phyloP scores from a whole-genome alignment of 495 filamentous ascomycete genomes.

The Penicillium soppii region DNA sequence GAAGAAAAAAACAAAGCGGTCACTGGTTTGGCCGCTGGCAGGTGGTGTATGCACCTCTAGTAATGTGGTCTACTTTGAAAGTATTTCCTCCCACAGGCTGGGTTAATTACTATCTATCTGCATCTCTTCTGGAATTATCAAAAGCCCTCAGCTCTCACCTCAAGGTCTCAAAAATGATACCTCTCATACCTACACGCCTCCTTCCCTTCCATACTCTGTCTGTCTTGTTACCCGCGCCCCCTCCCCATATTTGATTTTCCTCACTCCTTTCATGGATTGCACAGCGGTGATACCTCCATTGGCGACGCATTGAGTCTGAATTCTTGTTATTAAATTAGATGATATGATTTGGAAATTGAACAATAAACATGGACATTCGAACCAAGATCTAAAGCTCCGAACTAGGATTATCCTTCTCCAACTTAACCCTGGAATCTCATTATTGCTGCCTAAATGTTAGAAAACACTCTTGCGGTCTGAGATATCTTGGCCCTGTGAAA shows the following conservation, averaged over 20 bases:
- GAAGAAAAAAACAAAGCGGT: conserved; percentile 8
- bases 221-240: background rate
- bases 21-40: conserved; percentile 20
- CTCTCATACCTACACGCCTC: background rate
- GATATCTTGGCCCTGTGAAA: background rate
- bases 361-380: background rate
- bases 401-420: too few relatives aligned
- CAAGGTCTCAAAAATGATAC: background rate
- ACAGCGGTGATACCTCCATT: conserved; percentile 17
- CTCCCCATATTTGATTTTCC: background rate
- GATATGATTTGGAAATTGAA: background rate
- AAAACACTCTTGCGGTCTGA: too few relatives aligned
- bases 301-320: conserved; percentile 10
- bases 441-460: background rate
- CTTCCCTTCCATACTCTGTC: background rate
- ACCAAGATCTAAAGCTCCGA: background rate
- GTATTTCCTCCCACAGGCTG: conserved; percentile 7
- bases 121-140: background rate
- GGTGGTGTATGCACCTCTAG: conserved; percentile 7
- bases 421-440: background rate
- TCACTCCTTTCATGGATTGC: conserved; percentile 6
- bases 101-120: conserved; percentile 19
- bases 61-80: background rate
- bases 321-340: background rate
- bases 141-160: background rate